Evolutionary conservation across 2,329 filamentous ascomycete species (phyloP).

Genomic region (Phialemoniopsis sp.): DNA sequence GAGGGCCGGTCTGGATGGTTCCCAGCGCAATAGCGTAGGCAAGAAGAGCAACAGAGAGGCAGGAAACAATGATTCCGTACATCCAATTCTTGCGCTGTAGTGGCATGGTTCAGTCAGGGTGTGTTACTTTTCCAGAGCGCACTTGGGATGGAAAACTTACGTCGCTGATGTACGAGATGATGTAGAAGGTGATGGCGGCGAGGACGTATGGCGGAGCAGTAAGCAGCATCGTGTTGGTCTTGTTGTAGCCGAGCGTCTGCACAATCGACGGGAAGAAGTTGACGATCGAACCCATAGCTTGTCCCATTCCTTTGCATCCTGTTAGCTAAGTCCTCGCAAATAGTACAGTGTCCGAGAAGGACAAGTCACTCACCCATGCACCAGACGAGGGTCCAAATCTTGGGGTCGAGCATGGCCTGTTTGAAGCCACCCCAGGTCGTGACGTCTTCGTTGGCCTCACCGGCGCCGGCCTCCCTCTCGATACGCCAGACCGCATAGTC

Average conservation of each 20-base stretch:
- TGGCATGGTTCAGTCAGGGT: constrained; percentile 17
- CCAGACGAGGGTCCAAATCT: constrained; percentile 6
- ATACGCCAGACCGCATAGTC: constrained; percentile 26
- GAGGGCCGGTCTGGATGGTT: constrained; percentile 28
- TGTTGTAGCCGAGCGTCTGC: constrained; percentile 21
- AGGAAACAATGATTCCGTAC: constrained; percentile 26
- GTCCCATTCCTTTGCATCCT: too few species aligned
- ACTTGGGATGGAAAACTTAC: constrained; percentile 8
- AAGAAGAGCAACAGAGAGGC: constrained; percentile 23
- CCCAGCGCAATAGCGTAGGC: constrained; percentile 32
- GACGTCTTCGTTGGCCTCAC: constrained; percentile 27
- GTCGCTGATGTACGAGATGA: constrained; percentile 22
- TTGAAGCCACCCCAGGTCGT: constrained; percentile 5
- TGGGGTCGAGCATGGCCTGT: too few species aligned
- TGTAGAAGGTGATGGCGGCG: constrained; percentile 24
- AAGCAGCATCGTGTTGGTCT: constrained; percentile 36
- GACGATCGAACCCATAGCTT: constrained; percentile 13
- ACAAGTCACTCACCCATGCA: too few species aligned
- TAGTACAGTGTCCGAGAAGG: too few species aligned
- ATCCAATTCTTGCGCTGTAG: constrained; percentile 26
- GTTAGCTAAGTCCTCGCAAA: too few species aligned
- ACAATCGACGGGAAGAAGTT: constrained; percentile 25
- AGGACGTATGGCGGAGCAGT: constrained; percentile 41
- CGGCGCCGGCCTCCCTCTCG: constrained; percentile 25
- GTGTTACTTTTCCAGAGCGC: too few species aligned